Base-by-base conservation (phyloP, 2,329 filamentous ascomycete genomes). In the Alternaria triticimaculans region DNA sequence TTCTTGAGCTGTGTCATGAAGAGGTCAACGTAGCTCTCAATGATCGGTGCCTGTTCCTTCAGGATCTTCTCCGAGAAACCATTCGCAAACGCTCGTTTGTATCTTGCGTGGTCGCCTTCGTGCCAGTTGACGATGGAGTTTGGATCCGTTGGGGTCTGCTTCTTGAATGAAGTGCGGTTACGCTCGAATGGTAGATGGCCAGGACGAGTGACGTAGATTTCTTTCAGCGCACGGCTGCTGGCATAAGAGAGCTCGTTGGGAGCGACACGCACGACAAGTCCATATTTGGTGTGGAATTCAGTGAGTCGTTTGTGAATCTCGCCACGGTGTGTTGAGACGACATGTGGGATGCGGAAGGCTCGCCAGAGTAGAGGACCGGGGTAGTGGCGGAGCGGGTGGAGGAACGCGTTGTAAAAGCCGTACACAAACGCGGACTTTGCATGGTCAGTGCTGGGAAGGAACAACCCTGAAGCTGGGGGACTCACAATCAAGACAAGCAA, bases 231-330 rank as follows among this genome's bases (percentile, higher is more conserved):
- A 25, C 61, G 58, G 26, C 68, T 62, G 44, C 73, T 65, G 14
- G 71, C 65, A 54, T 73, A 77, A 0, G 72, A 76, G 1, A 78
- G 65, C 46, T 77, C 74, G 51, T 77, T 69, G 2, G 74, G 74
- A 5, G 75, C 74, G 9, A 77, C 70, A 5, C 75, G 69, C 6
- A 78, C 72, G 12, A 76, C 57, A 1, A 70, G 65, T 9, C 75
- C 75, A 58, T 77, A 78, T 10, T 58, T 63, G 26, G 73, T 62
- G 55, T 76, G 74, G 18, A 75, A 72, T 1, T 67, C 43, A 21
- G 68, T 69, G 7, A 76, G 51, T 9, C 63, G 61, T 12, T 64
- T 69, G 41, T 77, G 74, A 1, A 77, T 66, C 21, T 72, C 60
- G 15, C 75, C 75, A n/a, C 65, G 64, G 10, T 75, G 72, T 5